Evolutionary conservation across 148 eudicot species (phyloP).

Genomic region (Cornus florida): DNA sequence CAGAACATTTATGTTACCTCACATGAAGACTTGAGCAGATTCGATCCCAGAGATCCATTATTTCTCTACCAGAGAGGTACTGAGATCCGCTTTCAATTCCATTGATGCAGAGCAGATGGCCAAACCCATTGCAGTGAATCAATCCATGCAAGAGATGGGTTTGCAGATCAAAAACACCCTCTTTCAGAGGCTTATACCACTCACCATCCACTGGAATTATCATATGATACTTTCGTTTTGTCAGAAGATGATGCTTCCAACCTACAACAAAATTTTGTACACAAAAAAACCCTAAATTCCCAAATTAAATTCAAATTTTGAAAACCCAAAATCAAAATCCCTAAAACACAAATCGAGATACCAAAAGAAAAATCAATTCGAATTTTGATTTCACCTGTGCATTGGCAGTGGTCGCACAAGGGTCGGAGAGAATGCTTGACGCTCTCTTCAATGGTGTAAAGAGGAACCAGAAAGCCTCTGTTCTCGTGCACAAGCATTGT

Average conservation of each 20-base stretch:
- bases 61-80: conserved; percentile 57
- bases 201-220: conserved; percentile 70
- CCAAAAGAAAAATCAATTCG: neutral
- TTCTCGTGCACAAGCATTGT: conserved; percentile 37
- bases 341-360: neutral
- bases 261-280: conserved; percentile 35
- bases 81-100: conserved; percentile 85
- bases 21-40: conserved; percentile 69
- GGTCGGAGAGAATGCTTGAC: conserved; percentile 36
- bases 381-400: conserved; percentile 40
- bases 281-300: neutral
- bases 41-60: conserved; percentile 94
- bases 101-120: conserved; percentile 76
- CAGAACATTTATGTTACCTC: conserved; percentile 34
- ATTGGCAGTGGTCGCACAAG: conserved; percentile 72
- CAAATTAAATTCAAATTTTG: neutral
- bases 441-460: conserved; percentile 48
- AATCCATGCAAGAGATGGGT: conserved; percentile 82
- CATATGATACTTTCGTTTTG: conserved; percentile 76
- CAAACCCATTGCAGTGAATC: conserved; percentile 88
- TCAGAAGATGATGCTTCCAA: conserved; percentile 84
- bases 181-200: conserved; percentile 64
- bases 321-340: neutral
- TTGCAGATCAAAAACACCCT: conserved; percentile 51
- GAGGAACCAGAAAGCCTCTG: conserved; percentile 34